These are phyloP conservation scores for Zygosaccharomyces lentus DNA, from an alignment of 805 yeast genomes.

Conservation along the genomic window DNA sequence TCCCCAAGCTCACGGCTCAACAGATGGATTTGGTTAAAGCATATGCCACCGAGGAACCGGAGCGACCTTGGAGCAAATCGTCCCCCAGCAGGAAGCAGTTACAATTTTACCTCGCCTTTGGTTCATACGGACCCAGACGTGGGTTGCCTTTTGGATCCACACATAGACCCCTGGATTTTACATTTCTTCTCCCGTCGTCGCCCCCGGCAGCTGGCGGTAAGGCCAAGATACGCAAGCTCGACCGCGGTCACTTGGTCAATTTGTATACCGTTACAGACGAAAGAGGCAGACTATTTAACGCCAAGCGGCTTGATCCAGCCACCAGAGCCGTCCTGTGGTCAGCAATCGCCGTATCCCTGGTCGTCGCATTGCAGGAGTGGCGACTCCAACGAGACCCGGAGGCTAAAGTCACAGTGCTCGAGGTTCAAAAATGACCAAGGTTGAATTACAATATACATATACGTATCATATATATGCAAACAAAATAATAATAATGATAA, in stretches of 20 bases:
- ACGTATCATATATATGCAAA: conserved; percentile 4
- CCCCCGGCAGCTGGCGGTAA: conserved; percentile 13
- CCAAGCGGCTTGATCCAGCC: conserved; percentile 46
- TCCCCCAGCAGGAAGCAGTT: conserved; percentile 49
- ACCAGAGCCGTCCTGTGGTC: conserved; percentile 51
- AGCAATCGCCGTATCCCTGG: conserved; percentile 43
- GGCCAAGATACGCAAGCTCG: conserved; percentile 25
- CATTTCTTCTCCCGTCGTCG: conserved; percentile 38
- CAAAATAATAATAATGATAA: neutral
- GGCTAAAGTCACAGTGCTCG: conserved; percentile 33
- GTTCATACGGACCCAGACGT: conserved; percentile 67
- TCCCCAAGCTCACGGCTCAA: conserved; percentile 11
- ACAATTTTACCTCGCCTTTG: conserved; percentile 60
- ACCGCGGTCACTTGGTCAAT: conserved; percentile 18
- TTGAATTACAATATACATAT: conserved; percentile 1
- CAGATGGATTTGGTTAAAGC: conserved; percentile 24
- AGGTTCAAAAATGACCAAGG: neutral
- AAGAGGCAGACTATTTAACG: conserved; percentile 31
- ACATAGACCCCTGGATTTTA: conserved; percentile 52
- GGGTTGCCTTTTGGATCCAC: conserved; percentile 42
- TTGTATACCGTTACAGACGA: conserved; percentile 12
- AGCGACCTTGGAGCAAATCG: conserved; percentile 53
- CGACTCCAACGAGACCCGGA: conserved; percentile 40
- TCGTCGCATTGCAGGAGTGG: conserved; percentile 56
- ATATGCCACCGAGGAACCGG: conserved; percentile 20